phyloP scores from a whole-genome alignment of 2,329 filamentous ascomycete species.

The Bipolaris zeicola region DNA sequence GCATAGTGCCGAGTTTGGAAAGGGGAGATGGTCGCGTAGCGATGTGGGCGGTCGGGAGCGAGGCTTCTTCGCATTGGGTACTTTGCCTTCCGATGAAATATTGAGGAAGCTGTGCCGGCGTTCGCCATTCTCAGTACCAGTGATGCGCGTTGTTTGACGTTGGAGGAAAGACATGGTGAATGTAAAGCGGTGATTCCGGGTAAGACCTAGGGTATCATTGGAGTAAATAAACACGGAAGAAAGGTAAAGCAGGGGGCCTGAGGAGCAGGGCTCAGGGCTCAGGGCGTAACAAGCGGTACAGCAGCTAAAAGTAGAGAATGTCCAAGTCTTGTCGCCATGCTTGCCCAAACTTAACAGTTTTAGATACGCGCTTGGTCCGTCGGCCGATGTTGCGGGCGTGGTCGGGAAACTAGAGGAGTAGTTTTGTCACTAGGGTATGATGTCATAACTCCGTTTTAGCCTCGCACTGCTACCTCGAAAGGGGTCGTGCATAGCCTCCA shows the following conservation, averaged over 20 bases:
- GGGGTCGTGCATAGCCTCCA: not conserved
- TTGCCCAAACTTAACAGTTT: conserved; percentile 8
- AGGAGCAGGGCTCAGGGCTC: conserved; percentile 3
- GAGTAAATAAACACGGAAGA: conserved; percentile 5
- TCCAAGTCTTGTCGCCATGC: conserved; percentile 16
- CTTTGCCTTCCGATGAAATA: conserved; percentile 28
- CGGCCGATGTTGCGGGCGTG: conserved; percentile 4
- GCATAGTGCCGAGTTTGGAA: conserved; percentile 54
- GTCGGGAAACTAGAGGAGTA: conserved; percentile 9
- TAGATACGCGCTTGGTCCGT: conserved; percentile 1
- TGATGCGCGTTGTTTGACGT: conserved; percentile 38
- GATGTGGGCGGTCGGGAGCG: conserved; percentile 55
- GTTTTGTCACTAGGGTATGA: conserved; percentile 11
- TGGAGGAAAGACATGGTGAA: conserved; percentile 35
- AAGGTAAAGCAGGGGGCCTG: not conserved
- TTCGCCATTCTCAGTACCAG: conserved; percentile 26
- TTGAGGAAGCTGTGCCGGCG: conserved; percentile 26
- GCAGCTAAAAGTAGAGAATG: not conserved
- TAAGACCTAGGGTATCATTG: conserved; percentile 4
- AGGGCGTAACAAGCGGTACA: not conserved
- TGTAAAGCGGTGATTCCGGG: not conserved
- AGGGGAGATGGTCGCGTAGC: conserved; percentile 55
- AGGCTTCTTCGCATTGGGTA: conserved; percentile 55
- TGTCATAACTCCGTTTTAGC: conserved; percentile 10
- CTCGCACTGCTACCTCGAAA: not conserved